Base-by-base conservation (phyloP, 78 protist genomes). In the Mastigamoeba balamuthi region DNA sequence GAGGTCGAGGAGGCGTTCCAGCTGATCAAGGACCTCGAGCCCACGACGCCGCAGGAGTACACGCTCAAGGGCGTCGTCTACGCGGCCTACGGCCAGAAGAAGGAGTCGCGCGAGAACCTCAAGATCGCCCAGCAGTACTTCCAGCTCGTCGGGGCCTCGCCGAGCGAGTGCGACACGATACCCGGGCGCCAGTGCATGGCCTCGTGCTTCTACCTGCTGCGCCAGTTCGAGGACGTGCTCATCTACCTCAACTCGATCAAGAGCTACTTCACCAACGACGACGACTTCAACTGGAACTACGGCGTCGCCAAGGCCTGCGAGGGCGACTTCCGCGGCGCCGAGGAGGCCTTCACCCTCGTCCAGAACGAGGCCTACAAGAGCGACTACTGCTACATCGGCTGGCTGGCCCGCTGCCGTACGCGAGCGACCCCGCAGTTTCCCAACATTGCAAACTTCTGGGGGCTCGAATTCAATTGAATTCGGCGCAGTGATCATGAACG, bases 161-260 rank as follows among this genome's bases (percentile, higher is more conserved):
- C 84, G 35, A 67, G 78, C 66, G 93, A 92, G 64, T 81, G 89
- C 73, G 93, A 92, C 75, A 92, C 95, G 69, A 86, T 92, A 37
- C 89, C 93, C 10, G 95, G 95, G 7, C 71, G 95, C 23, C 95
- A 91, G 77, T 87, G 92, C 85, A 91, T 91, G 95, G 91, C 95
- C 10, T 33, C 74, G 53, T 88, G 84, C 76, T 84, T 86, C 79
- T 86, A 82, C 75, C 75, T 91, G 33, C 75, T 84, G 43, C 41
- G 38, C 27, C 80, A 86, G 79, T 92, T 79, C 63, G 92, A 87
- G 29, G 92, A 92, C 48, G 92, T 88, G 7, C 73, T 92, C 70
- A 84, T 88, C 44, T 92, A 92, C 75, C 77, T 88, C 43, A 38
- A 75, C 37, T 81, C 89, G n/a, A 83, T 92, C 83, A 82, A 88